Base-by-base conservation (phyloP, 108 stramenopile genomes). In the Fistulifera solaris region DNA sequence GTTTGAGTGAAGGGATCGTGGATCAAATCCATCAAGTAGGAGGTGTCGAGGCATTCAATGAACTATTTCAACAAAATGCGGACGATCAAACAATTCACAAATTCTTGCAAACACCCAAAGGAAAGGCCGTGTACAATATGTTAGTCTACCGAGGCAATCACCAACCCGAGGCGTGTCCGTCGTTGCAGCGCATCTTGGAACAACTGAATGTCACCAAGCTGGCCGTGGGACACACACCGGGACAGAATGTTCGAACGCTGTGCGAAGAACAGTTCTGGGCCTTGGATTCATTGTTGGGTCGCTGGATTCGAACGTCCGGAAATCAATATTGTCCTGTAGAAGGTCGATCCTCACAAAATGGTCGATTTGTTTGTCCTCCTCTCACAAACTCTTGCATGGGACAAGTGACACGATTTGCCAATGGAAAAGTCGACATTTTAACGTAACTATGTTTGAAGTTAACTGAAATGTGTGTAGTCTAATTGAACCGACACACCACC, bases 71-170 rank as follows among this genome's bases (percentile, higher is more conserved):
- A 14, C 54, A 73, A 27, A 54, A 73, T 67, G 56, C 71, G 3
- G 18, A 47, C 19, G 72, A 73, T 19, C 56, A 60, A 0, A 67
- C 61, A 31, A 45, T 73, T 11, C 55, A 41, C 42, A 63, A 72
- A 25, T 75, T 79, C 52, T 49, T 80, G 14, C 23, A 26, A n/a
- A 63, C 45, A n/a, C 44, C 22, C 3, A 38, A 40, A 2, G 58
- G 60, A 0, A 40, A 19, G 7, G 38, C 23, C 5, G 47, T 27
- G 0, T 54, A 52, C 44, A 58, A 66, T 27, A 58, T 81, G 23
- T 43, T 81, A 35, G 75, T 73, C 5, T 77, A 75, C 59, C 61
- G 80, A 22, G 80, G 80, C 12, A 81, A 81, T 42, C 80, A 81
- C 62, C 66, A 73, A 14, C 47, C 58, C 3, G 13, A 47, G 6